A percentile compares a stretch with the other conserved stretches of the same genome.
Conservation (phyloP, 768 basidiomycete genomes). For the Kwoniella sp. region DNA sequence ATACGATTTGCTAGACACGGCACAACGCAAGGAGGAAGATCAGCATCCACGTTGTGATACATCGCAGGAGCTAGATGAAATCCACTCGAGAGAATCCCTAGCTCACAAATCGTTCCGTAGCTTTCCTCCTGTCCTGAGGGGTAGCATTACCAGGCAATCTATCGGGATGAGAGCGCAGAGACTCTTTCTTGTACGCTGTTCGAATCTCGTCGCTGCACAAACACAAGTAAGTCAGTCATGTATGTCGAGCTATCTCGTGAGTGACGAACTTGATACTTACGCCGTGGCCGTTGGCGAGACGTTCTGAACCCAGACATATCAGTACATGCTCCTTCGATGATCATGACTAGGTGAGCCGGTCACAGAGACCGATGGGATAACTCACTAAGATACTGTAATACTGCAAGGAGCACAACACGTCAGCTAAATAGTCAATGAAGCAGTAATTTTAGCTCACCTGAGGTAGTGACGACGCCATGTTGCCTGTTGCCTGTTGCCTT, state of each 20-base stretch:
- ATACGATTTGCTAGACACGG: constrained; percentile 65
- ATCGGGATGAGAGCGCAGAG: constrained; percentile 81
- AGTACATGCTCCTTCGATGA: neutral
- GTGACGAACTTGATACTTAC: too few species aligned
- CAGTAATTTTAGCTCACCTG: constrained; percentile 28
- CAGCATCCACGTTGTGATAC: too few species aligned
- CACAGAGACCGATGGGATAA: too few species aligned
- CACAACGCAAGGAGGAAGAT: neutral
- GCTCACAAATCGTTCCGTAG: constrained; percentile 72
- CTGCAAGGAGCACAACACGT: constrained; percentile 14
- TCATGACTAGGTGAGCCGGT: too few species aligned
- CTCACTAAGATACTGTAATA: constrained; percentile 46
- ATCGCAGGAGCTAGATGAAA: too few species aligned
- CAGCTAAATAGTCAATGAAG: constrained; percentile 10
- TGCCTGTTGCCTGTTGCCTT: too few species aligned
- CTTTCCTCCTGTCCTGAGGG: constrained; percentile 67
- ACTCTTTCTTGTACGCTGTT: constrained; percentile 52
- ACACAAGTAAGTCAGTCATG: neutral
- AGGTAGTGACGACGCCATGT: constrained; percentile 37
- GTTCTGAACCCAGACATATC: constrained; percentile 24
- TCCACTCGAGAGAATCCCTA: neutral
- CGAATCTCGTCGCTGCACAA: constrained; percentile 50
- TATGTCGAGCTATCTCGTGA: neutral
- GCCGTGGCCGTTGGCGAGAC: constrained; percentile 39
- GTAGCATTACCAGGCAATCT: constrained; percentile 68